Percentiles rank a stretch among this genome's conserved stretches.
phyloP scores from a whole-genome alignment of 148 eudicot genomes.

The Rhododendron kiyosumense region DNA sequence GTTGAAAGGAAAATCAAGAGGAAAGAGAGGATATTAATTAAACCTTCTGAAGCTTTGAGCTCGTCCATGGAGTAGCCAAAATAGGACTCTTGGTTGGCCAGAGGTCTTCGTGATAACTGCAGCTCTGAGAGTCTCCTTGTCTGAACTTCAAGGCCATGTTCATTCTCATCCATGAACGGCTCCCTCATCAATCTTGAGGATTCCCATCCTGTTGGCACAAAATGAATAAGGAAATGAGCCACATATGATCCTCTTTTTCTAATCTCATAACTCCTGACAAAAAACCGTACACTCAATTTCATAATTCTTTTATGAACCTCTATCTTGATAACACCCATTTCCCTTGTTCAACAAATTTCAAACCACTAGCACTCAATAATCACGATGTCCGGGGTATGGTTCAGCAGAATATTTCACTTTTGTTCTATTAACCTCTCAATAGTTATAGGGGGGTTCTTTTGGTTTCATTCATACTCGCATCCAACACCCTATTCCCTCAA shows the following conservation, averaged over 20 bases:
- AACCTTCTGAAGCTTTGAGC: constrained; percentile 35
- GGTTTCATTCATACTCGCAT: background rate
- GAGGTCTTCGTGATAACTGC: constrained; percentile 32
- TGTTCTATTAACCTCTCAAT: too few species aligned
- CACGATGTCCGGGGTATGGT: background rate
- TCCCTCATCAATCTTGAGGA: constrained; percentile 43
- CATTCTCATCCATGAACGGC: constrained; percentile 49
- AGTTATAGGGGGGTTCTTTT: background rate
- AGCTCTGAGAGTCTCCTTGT: constrained; percentile 41
- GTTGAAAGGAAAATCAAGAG: background rate
- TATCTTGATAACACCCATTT: background rate
- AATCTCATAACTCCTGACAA: background rate
- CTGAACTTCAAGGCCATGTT: constrained; percentile 47
- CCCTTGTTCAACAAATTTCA: background rate
- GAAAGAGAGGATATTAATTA: background rate
- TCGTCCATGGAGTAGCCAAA: constrained; percentile 39
- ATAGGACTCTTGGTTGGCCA: constrained; percentile 21
- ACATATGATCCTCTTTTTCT: background rate
- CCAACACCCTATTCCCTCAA: background rate
- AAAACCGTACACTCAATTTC: background rate
- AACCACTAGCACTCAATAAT: background rate
- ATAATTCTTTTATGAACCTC: background rate
- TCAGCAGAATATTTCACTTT: too few species aligned
- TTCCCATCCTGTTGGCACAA: constrained; percentile 33
- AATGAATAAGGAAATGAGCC: background rate